Conservation (phyloP, 768 basidiomycete genomes). For the Boletus huronensis region DNA sequence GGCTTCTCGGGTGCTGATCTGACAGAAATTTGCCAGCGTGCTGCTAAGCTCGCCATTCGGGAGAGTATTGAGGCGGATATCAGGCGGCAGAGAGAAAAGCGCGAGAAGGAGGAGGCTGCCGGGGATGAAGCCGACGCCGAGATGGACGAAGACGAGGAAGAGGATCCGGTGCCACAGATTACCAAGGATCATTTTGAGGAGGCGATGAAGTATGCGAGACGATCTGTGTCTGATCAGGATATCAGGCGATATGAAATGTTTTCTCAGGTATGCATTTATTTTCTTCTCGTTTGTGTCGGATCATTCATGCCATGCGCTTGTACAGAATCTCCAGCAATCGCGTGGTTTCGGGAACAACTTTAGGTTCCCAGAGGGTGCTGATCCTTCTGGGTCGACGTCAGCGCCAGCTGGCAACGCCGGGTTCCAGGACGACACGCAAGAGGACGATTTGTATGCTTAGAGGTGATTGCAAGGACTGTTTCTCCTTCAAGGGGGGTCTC, state of each 20-base stretch:
- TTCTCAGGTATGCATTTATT: conserved; percentile 58
- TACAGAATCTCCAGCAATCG: conserved; percentile 83
- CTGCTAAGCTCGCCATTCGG: conserved; percentile 95
- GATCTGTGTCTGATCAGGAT: conserved; percentile 94
- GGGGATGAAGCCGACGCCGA: conserved; percentile 65
- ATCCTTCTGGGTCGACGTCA: conserved; percentile 33
- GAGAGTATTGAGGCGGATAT: conserved; percentile 95
- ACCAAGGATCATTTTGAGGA: conserved; percentile 95
- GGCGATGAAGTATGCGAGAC: conserved; percentile 96
- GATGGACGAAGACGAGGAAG: conserved; percentile 66
- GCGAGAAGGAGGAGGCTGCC: conserved; percentile 69
- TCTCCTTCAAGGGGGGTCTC: too few species aligned
- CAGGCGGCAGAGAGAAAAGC: conserved; percentile 69
- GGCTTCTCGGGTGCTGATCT: conserved; percentile 99
- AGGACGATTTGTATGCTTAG: conserved; percentile 90
- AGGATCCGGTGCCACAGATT: conserved; percentile 90
- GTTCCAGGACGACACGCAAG: conserved; percentile 81
- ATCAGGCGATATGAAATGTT: conserved; percentile 99
- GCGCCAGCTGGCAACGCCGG: conserved; percentile 64
- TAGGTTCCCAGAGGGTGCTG: conserved; percentile 90
- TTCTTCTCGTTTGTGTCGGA: background rate
- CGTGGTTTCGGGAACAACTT: conserved; percentile 93
- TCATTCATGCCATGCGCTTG: background rate
- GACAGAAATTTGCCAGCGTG: conserved; percentile 98
- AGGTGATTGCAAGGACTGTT: too few species aligned